phyloP scores from a whole-genome alignment of 352 stramenopile genomes.

The Pilasporangium apinafurcum region DNA sequence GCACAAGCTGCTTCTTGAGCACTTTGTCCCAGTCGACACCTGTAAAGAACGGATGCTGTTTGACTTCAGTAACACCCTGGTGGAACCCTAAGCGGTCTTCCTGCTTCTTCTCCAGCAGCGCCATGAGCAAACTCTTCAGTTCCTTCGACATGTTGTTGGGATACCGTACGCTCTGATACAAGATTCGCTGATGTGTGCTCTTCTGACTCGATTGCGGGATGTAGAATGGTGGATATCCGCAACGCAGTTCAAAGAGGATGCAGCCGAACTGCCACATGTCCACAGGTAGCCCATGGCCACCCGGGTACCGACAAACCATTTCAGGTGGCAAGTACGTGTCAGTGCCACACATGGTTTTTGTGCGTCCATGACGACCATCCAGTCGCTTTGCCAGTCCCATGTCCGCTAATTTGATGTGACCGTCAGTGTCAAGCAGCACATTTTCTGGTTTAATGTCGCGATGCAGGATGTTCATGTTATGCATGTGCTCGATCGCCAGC shows the following conservation, averaged over 20 bases:
- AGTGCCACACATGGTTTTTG: constrained; percentile 88
- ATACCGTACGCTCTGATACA: constrained; percentile 83
- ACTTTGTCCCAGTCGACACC: constrained; percentile 75
- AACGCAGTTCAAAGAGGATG: constrained; percentile 91
- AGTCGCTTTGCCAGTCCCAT: constrained; percentile 90
- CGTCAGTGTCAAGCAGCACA: constrained; percentile 82
- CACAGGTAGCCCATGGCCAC: constrained; percentile 83
- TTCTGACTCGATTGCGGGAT: constrained; percentile 85
- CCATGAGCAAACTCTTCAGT: constrained; percentile 63
- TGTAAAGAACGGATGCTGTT: constrained; percentile 73
- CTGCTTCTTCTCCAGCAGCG: constrained; percentile 76
- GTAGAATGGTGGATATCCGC: constrained; percentile 91
- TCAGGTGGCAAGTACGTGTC: constrained; percentile 88
- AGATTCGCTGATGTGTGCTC: constrained; percentile 87
- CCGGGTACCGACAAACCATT: constrained; percentile 72
- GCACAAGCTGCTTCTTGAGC: constrained; percentile 45
- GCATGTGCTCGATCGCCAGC: constrained; percentile 83
- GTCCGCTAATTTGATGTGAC: constrained; percentile 88
- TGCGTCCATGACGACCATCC: constrained; percentile 58
- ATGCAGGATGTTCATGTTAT: constrained; percentile 91
- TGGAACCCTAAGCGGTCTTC: constrained; percentile 68
- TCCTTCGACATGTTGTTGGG: constrained; percentile 76
- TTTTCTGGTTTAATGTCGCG: constrained; percentile 94
- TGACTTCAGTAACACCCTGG: constrained; percentile 53
- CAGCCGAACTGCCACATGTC: constrained; percentile 94